These are phyloP conservation scores for Cicer bijugum DNA, from an alignment of 306 rosid genomes.

Conservation along the genomic window DNA sequence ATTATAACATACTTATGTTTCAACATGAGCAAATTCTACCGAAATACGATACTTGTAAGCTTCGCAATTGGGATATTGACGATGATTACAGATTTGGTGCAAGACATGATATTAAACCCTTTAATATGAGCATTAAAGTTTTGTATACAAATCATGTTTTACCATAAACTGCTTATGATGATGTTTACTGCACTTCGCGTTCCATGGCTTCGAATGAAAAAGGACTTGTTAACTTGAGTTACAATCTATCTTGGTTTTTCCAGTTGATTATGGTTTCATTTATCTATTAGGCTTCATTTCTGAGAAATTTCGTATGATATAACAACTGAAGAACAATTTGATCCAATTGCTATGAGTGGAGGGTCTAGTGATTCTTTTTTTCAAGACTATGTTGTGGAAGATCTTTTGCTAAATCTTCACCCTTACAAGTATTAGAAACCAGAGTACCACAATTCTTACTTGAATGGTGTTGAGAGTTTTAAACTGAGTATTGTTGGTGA, in stretches of 20 bases:
- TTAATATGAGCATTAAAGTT: background rate
- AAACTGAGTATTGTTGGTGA: conserved; percentile 36
- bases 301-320: conserved; percentile 23
- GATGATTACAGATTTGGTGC: background rate
- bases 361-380: conserved; percentile 40
- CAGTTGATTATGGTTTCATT: conserved; percentile 52
- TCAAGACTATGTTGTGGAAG: conserved; percentile 46
- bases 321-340: background rate
- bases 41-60: conserved; percentile 47
- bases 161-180: conserved; percentile 38
- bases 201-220: background rate
- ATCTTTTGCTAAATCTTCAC: conserved; percentile 46
- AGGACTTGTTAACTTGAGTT: conserved; percentile 3
- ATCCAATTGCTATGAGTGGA: conserved; percentile 16
- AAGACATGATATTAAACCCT: background rate
- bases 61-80: conserved; percentile 45
- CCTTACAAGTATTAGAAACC: conserved; percentile 35
- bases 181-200: conserved; percentile 33
- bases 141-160: conserved; percentile 25
- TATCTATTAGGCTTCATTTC: conserved; percentile 65
- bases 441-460: background rate
- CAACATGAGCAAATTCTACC: conserved; percentile 40
- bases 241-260: conserved; percentile 47
- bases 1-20: no score
- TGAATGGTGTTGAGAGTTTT: conserved; percentile 55